Conservation (phyloP, 495 filamentous ascomycete genomes). For the Lichina pygmaea region DNA sequence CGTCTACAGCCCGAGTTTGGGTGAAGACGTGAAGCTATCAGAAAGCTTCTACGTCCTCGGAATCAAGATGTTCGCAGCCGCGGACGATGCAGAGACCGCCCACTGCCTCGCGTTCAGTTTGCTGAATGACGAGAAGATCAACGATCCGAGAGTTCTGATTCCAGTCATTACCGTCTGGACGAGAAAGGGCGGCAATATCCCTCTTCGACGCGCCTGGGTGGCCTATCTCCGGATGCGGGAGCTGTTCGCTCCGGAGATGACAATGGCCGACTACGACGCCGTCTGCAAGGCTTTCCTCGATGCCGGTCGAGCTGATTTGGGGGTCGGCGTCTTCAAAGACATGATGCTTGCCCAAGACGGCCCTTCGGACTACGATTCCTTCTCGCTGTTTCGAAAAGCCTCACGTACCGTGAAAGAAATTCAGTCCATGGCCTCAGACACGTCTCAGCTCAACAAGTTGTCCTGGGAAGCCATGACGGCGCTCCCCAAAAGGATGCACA, state of each 20-base stretch:
- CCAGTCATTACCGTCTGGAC: conserved; percentile 31
- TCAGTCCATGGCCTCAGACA: conserved; percentile 20
- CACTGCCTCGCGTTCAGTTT: conserved; percentile 33
- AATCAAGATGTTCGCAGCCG: conserved; percentile 32
- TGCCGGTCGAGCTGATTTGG: conserved; percentile 28
- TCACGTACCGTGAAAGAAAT: conserved; percentile 18
- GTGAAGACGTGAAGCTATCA: conserved; percentile 20
- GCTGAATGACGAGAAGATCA: conserved; percentile 17
- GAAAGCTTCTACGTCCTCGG: conserved; percentile 41
- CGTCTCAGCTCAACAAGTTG: conserved; percentile 21
- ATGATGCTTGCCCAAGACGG: conserved; percentile 47
- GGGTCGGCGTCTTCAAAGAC: conserved; percentile 50
- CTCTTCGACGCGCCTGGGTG: conserved; percentile 30
- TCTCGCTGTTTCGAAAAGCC: conserved; percentile 19
- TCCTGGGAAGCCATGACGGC: conserved; percentile 22
- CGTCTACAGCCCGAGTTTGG: conserved; percentile 23
- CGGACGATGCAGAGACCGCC: conserved; percentile 33
- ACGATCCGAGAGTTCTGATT: conserved; percentile 30
- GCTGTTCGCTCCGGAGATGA: conserved; percentile 31
- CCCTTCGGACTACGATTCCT: conserved; percentile 18
- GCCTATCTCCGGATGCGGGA: conserved; percentile 34
- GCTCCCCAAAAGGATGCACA: conserved; percentile 35
- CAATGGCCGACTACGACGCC: conserved; percentile 47
- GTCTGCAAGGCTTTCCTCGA: conserved; percentile 35
- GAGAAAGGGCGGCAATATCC: conserved; percentile 11